phyloP scores from a whole-genome alignment of 2,329 filamentous ascomycete genomes.

The Aspergillus fijiensis region DNA sequence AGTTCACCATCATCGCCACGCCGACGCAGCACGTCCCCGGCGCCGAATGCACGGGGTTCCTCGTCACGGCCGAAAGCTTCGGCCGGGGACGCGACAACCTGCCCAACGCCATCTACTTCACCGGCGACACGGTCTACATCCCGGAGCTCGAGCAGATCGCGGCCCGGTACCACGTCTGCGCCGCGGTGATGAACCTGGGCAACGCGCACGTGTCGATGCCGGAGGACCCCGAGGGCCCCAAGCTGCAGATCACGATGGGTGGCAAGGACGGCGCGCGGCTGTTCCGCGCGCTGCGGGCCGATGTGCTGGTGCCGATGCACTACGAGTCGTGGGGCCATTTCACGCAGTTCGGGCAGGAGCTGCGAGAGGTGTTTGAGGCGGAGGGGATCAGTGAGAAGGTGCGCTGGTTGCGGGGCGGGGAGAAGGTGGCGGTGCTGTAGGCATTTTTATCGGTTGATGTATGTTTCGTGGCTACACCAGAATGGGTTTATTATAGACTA shows the following conservation, averaged over 20 bases:
- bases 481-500: too few species aligned
- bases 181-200: conserved; percentile 46
- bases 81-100: conserved; percentile 35
- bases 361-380: conserved; percentile 33
- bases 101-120: conserved; percentile 52
- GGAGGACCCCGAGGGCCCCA: conserved; percentile 19
- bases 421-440: neutral
- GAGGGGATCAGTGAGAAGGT: conserved; percentile 39
- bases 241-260: conserved; percentile 47
- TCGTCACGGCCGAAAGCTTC: conserved; percentile 41
- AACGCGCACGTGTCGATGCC: conserved; percentile 25
- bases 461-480: too few species aligned
- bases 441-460: too few species aligned
- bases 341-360: conserved; percentile 33
- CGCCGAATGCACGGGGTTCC: conserved; percentile 49
- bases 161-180: conserved; percentile 38
- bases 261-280: conserved; percentile 43
- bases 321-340: conserved; percentile 51
- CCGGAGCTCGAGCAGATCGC: conserved; percentile 40
- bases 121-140: conserved; percentile 52
- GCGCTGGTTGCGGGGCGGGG: conserved; percentile 36
- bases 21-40: conserved; percentile 48
- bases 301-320: conserved; percentile 50
- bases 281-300: conserved; percentile 42
- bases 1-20: conserved; percentile 44